Evolutionary conservation across 352 stramenopile species (phyloP), one percentile per base, ranked within the genome.

Genomic region (Phytophthora quininea): DNA sequence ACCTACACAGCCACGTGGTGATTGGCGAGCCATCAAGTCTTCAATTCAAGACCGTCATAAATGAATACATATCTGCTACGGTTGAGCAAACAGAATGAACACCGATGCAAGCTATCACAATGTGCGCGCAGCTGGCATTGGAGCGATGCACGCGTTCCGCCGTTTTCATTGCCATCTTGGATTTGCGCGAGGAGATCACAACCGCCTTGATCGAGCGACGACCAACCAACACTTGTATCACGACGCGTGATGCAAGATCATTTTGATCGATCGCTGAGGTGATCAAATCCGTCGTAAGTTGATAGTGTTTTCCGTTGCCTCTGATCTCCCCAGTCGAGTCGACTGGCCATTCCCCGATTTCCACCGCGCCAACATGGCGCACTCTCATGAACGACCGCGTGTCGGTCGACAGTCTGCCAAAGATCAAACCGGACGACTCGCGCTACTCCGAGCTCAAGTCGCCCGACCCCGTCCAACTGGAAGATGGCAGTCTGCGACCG

Each of bases 1-100:
- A 86, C 73, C 30, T 89, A 88, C 58, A 71, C 80, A 1, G 43
- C 65, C 14, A 64, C 63, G 35, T 89, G 75, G 77, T 84, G 60
- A 67, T 11, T 40, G 35, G 19, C 19, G 19, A 24, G 19, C 19
- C 19, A 24, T 24, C 19, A 24, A 24, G 19, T 24, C 19, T 24
- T 24, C 19, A 24, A 24, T 24, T 24, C 19, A 24, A 24, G 19
- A 24, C 19, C 19, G 19, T 24, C 19, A 0, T 24, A 24, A 24
- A 24, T 24, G 19, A 24, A 24, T 24, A 24, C 19, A 24, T 24
- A 24, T 24, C 19, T 24, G 19, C 19, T 24, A 0, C 0, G 19
- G 19, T 24, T 24, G 19, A 24, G 19, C 19, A 24, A 24, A 24
- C 19, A 24, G 19, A 24, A 24, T 24, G 19, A 24, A 24, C 19